Evolutionary conservation across 208 protist genomes (phyloP), one percentile per base, ranked within the genome.

Genomic region (Hexamita inflata): DNA sequence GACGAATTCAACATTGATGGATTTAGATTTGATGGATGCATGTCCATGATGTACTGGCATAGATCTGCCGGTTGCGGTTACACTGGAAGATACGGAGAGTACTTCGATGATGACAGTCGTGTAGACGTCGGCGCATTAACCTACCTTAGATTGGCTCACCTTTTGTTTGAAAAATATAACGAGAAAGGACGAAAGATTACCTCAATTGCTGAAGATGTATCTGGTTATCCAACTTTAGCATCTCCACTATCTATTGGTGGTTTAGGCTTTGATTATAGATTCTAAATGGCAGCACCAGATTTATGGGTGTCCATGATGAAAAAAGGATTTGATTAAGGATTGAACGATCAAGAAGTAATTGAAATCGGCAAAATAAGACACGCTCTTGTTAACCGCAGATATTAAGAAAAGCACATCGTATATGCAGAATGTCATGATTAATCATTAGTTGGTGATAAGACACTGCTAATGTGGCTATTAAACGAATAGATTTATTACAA

Each of bases 21-120:
- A 9, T 92, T 93, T 80, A 79, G 90, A 57, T 93, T 94, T 78
- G 91, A 94, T 76, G 91, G 86, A n/a, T 87, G 92, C 0, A 92
- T 88, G 0, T 91, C 88, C 15, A 90, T 92, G 85, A 74, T 94
- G 0, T 94, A 92, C 74, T 73, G 75, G 9, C 89, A 93, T 74
- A 87, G 90, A 59, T 87, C 89, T 53, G 74, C 90, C 29, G 77
- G 78, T 30, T 59, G 49, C 39, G 65, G 67, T 15, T 84, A 84
- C 34, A 81, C 60, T 57, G 77, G 73, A 7, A 40, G 57, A 24
- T 88, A 89, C 61, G 29, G 76, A 15, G 82, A 89, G 24, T 94
- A 91, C 81, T 93, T 93, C 78, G 86, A 82, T 38, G 39, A 58
- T 0, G 2, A 75, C 28, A 45, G 1, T 40, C 13, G 26, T 24